phyloP scores from a whole-genome alignment of 225 moss, liverwort and hornwort species.

The Ulota crispa region DNA sequence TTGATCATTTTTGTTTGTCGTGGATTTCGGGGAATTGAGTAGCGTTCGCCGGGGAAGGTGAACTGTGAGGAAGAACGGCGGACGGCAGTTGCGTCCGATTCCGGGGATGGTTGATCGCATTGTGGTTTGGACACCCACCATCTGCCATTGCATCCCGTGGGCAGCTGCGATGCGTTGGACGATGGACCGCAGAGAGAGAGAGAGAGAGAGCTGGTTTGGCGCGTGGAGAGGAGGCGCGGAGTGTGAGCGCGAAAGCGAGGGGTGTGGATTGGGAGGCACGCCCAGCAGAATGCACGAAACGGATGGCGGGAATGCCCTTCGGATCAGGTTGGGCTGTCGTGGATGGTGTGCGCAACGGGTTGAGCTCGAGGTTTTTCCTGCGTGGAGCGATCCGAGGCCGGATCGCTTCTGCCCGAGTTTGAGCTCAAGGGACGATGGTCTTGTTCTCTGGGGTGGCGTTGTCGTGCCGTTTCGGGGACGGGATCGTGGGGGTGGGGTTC shows the following conservation, averaged over 20 bases:
- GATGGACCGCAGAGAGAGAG: neutral
- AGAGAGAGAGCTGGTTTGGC: no score
- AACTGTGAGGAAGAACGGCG: neutral
- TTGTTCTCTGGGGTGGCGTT: no score
- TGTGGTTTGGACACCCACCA: neutral
- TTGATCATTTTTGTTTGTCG: neutral
- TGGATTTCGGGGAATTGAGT: neutral
- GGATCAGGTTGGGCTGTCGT: slow-evolving; percentile 11
- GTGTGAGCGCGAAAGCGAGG: neutral
- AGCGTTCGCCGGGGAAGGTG: neutral
- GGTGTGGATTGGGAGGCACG: neutral
- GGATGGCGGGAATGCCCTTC: neutral
- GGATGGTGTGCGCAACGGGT: neutral
- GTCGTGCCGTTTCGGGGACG: no score
- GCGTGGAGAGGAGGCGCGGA: no score
- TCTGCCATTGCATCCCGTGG: neutral
- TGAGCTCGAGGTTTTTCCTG: neutral
- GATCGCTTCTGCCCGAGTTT: neutral
- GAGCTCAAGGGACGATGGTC: no score
- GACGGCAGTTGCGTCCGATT: neutral
- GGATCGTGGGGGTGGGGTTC: no score
- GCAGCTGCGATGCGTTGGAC: neutral
- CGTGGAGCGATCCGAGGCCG: neutral
- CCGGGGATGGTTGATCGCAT: neutral
- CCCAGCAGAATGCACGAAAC: neutral